A percentile compares a stretch with the other conserved stretches of the same genome.
These are phyloP conservation scores for Eimeria falciformis DNA, from an alignment of 169 alveolate species.

Conservation along the genomic window DNA sequence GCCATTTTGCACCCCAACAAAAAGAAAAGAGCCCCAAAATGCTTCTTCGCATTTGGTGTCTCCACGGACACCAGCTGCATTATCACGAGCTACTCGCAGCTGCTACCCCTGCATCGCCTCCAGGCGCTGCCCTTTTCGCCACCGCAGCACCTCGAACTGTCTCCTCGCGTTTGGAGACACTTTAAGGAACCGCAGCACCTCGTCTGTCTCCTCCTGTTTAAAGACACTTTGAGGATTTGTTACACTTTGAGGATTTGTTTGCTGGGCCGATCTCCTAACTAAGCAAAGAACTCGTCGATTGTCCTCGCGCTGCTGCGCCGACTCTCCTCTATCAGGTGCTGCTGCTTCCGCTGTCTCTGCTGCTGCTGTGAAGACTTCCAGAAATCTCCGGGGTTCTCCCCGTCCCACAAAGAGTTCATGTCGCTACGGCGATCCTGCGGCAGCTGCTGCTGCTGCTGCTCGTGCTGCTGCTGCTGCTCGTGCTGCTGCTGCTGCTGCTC, in stretches of 20 bases:
- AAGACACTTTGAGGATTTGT: no score
- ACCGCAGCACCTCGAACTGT: no score
- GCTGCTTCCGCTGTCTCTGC: not conserved
- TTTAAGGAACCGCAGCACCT: no score
- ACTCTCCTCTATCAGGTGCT: not conserved
- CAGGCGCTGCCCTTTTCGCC: no score
- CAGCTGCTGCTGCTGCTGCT: constrained; percentile 18
- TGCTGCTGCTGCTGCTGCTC: not conserved
- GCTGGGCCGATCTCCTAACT: not conserved
- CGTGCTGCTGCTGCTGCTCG: not conserved
- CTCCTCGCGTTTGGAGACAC: not conserved
- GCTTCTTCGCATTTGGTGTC: no score
- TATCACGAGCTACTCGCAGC: no score
- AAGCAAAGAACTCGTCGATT: not conserved
- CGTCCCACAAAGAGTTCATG: not conserved
- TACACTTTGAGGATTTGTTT: not conserved
- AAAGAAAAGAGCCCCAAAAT: no score
- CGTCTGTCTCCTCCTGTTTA: no score
- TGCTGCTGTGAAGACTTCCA: not conserved
- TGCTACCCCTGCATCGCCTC: no score
- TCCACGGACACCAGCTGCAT: no score
- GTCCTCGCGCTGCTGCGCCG: constrained; percentile 12
- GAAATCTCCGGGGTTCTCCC: not conserved
- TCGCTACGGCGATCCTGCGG: not conserved
- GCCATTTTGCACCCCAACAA: no score